Conservation (phyloP, 2,329 filamentous ascomycete species). For the Knufia petricola region DNA sequence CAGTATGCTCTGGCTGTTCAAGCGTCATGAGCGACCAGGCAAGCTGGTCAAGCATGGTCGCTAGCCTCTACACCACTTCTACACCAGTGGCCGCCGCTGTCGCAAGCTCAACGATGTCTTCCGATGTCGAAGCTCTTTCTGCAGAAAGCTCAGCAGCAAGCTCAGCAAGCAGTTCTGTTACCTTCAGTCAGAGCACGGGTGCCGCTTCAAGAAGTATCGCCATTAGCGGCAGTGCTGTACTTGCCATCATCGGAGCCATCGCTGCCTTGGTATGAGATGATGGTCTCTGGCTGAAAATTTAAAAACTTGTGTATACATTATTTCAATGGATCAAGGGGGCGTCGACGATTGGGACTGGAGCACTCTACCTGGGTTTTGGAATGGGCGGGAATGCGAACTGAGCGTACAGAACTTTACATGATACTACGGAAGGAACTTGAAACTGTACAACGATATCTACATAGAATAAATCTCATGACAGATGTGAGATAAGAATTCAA, state of each 20-base stretch:
- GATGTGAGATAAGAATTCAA: background rate
- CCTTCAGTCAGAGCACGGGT: conserved; percentile 29
- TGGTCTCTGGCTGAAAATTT: background rate
- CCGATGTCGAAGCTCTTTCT: conserved; percentile 19
- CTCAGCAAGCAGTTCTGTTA: background rate
- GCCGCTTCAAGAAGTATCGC: conserved; percentile 30
- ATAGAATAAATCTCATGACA: background rate
- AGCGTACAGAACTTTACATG: background rate
- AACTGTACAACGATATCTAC: background rate
- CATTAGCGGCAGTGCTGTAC: conserved; percentile 33
- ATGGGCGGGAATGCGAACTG: background rate
- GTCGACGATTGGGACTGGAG: background rate
- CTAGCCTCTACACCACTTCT: conserved; percentile 23
- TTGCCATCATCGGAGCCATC: conserved; percentile 30
- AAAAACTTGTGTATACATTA: too few relatives aligned
- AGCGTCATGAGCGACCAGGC: conserved; percentile 26
- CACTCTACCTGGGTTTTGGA: background rate
- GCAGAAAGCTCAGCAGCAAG: conserved; percentile 18
- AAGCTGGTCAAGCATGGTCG: conserved; percentile 23
- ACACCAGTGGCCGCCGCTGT: conserved; percentile 23
- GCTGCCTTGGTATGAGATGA: conserved; percentile 17
- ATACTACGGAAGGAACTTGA: background rate
- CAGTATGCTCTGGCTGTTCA: conserved; percentile 31
- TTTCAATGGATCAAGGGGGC: background rate
- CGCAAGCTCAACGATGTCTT: conserved; percentile 5